A percentile compares a stretch with the other conserved stretches of the same genome.
These are phyloP conservation scores for Brasenia schreberi DNA, from an alignment of 164 flowering plant species.

Conservation along the genomic window DNA sequence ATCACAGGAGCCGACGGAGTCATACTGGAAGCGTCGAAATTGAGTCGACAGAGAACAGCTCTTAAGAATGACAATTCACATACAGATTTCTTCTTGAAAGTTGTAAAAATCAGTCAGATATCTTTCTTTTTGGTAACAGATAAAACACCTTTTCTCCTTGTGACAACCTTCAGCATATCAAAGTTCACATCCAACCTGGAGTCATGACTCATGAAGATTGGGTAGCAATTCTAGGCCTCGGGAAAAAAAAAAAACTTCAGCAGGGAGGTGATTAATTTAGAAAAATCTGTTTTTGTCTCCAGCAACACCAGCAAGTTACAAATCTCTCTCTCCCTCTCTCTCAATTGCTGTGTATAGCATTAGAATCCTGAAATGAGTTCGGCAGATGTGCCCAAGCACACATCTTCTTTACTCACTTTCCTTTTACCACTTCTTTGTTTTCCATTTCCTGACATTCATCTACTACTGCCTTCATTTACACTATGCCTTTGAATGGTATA, in stretches of 20 bases:
- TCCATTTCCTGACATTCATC: not conserved
- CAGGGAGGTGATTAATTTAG: not conserved
- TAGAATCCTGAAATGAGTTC: too few relatives aligned
- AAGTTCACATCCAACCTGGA: not conserved
- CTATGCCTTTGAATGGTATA: not conserved
- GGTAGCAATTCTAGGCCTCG: not conserved
- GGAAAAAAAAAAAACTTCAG: too few relatives aligned
- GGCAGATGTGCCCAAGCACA: not conserved
- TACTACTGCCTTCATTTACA: not conserved
- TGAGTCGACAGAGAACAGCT: slow-evolving; percentile 30
- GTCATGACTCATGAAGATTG: not conserved
- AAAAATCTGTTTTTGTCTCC: not conserved
- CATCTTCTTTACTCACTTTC: not conserved
- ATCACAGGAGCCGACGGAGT: slow-evolving; percentile 50
- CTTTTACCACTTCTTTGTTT: not conserved
- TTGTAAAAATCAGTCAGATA: not conserved
- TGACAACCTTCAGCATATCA: not conserved
- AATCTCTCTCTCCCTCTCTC: not conserved
- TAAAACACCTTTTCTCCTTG: not conserved
- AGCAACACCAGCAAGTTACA: not conserved
- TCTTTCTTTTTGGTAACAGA: not conserved
- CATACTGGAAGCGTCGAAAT: slow-evolving; percentile 57
- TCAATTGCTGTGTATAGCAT: not conserved
- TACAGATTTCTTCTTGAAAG: not conserved
- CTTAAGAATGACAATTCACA: not conserved